Percentiles rank a stretch among this genome's conserved stretches.
Evolutionary conservation across 768 basidiomycete species (phyloP).

Genomic region (Phallus indusiatus): DNA sequence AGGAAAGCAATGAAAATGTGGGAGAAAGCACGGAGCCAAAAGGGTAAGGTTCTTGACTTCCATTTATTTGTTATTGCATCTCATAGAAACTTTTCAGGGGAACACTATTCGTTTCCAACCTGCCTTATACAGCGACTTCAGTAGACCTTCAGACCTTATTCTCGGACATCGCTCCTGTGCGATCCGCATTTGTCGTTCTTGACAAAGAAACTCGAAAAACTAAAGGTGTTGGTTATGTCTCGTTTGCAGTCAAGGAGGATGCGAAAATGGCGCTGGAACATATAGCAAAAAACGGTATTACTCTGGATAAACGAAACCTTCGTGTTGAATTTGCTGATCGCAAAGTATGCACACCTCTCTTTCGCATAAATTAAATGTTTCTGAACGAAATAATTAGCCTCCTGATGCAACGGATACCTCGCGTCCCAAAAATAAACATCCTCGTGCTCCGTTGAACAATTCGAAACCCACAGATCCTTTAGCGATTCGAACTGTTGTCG

Average conservation of each 20-base stretch:
- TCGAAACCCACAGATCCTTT: slow-evolving; percentile 42
- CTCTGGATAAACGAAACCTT: slow-evolving; percentile 57
- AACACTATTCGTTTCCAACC: slow-evolving; percentile 87
- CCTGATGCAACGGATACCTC: slow-evolving; percentile 10
- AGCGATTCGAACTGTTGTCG: slow-evolving; percentile 74
- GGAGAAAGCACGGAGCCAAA: neutral
- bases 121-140: slow-evolving; percentile 86
- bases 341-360: slow-evolving; percentile 40
- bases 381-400: neutral
- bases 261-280: slow-evolving; percentile 65
- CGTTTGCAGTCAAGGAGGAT: slow-evolving; percentile 84
- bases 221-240: slow-evolving; percentile 95
- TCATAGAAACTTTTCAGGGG: slow-evolving; percentile 33
- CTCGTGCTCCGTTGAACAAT: slow-evolving; percentile 2
- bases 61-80: neutral
- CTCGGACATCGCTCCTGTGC: slow-evolving; percentile 91
- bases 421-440: slow-evolving; percentile 2
- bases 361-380: neutral
- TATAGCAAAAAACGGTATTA: slow-evolving; percentile 54
- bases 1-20: neutral
- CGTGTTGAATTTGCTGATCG: slow-evolving; percentile 73
- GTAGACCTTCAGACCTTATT: slow-evolving; percentile 87
- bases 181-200: slow-evolving; percentile 87
- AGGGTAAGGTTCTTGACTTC: neutral
- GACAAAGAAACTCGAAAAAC: slow-evolving; percentile 66